phyloP scores from a whole-genome alignment of 2,329 filamentous ascomycete species.

The Neonectria sp. region DNA sequence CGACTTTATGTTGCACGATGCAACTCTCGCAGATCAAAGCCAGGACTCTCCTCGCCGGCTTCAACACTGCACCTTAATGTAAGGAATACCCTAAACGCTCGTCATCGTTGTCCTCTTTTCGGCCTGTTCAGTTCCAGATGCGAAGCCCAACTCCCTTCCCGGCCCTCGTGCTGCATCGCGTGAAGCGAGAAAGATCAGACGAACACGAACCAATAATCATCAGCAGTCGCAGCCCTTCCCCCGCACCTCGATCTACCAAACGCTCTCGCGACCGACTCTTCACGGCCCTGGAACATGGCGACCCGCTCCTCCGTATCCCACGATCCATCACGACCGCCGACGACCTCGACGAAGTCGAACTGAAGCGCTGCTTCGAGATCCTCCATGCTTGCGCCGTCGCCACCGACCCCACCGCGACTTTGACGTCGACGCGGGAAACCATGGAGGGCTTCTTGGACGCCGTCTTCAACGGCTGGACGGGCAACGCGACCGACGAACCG shows the following conservation, averaged over 20 bases:
- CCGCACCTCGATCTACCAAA: slow-evolving; percentile 29
- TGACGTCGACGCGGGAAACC: slow-evolving; percentile 46
- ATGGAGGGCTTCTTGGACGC: slow-evolving; percentile 53
- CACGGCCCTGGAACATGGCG: slow-evolving; percentile 41
- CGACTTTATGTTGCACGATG: not conserved
- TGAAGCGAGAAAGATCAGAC: slow-evolving; percentile 23
- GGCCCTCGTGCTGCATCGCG: not conserved
- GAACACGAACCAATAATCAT: slow-evolving; percentile 29
- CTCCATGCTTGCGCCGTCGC: slow-evolving; percentile 51
- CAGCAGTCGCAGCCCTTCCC: slow-evolving; percentile 34
- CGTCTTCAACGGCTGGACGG: slow-evolving; percentile 49
- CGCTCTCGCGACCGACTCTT: slow-evolving; percentile 45
- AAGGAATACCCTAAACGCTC: not conserved
- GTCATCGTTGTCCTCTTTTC: not conserved
- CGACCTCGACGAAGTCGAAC: slow-evolving; percentile 46
- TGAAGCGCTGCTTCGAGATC: slow-evolving; percentile 52
- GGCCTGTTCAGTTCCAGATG: not conserved
- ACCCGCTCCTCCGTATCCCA: slow-evolving; percentile 32
- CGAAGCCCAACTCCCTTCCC: slow-evolving; percentile 1
- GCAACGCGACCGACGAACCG: slow-evolving; percentile 21
- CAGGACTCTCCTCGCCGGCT: not conserved
- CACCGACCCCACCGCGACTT: slow-evolving; percentile 42
- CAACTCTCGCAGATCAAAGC: not conserved
- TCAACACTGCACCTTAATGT: not conserved
- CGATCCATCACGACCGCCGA: slow-evolving; percentile 44